Conservation (phyloP, 169 alveolate genomes). For the Plasmodium yoelii region DNA sequence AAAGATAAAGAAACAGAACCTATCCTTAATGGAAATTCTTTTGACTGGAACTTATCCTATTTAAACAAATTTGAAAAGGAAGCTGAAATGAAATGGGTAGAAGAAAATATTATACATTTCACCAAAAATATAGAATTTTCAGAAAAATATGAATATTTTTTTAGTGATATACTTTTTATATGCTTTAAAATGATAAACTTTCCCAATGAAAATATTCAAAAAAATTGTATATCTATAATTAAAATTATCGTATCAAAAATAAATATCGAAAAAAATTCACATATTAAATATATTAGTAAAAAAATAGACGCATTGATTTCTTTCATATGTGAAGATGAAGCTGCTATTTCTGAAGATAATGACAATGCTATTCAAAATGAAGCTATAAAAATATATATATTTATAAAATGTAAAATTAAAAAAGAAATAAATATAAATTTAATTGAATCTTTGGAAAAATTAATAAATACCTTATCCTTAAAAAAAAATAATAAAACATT, state of each 20-base stretch:
- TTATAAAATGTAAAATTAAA: conserved; percentile 48
- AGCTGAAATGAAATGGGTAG: too few relatives aligned
- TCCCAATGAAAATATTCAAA: conserved; percentile 37
- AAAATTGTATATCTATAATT: conserved; percentile 1
- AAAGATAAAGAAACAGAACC: too few relatives aligned
- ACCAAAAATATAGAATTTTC: background rate
- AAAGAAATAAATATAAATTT: conserved; percentile 31
- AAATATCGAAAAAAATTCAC: conserved; percentile 6
- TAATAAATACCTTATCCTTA: conserved; percentile 20
- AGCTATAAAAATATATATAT: conserved; percentile 21
- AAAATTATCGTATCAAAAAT: conserved; percentile 17
- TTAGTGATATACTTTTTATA: conserved; percentile 54
- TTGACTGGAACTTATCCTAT: too few relatives aligned
- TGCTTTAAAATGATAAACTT: conserved; percentile 52
- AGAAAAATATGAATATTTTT: conserved; percentile 28
- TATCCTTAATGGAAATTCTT: too few relatives aligned
- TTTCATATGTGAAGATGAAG: conserved; percentile 27
- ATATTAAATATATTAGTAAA: conserved; percentile 24
- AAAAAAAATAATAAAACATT: conserved; percentile 32
- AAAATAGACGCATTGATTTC: conserved; percentile 33
- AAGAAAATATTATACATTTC: too few relatives aligned
- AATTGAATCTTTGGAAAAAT: conserved; percentile 24
- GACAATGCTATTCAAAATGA: background rate
- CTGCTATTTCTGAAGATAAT: too few relatives aligned
- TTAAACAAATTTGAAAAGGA: too few relatives aligned